A percentile compares a stretch with the other conserved stretches of the same genome.
Conservation (phyloP, 176 grass and related monocot species). For the Musa troglodytarum region DNA sequence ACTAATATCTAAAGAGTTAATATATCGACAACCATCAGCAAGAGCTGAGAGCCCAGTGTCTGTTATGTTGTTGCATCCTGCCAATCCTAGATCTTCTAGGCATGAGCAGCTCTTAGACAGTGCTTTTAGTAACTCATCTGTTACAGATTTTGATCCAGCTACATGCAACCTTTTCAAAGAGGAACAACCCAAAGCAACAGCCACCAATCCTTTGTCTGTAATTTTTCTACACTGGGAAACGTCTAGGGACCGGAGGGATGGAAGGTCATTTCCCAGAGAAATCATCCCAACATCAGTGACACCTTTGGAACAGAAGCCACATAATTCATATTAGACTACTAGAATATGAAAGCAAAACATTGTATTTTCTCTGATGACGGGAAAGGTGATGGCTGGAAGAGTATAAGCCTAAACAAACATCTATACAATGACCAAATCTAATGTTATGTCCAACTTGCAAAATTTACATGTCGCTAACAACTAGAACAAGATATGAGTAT, state of each 20-base stretch:
- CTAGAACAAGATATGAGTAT: not conserved
- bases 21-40: slow-evolving; percentile 44
- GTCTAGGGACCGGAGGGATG: slow-evolving; percentile 51
- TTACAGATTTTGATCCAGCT: slow-evolving; percentile 49
- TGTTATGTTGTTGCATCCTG: slow-evolving; percentile 52
- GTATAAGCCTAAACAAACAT: not conserved
- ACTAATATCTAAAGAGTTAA: slow-evolving; percentile 60
- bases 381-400: not conserved
- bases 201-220: slow-evolving; percentile 55
- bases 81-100: slow-evolving; percentile 53
- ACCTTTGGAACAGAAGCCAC: slow-evolving; percentile 28
- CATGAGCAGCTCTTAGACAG: slow-evolving; percentile 53
- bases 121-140: slow-evolving; percentile 47
- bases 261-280: slow-evolving; percentile 37
- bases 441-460: not conserved
- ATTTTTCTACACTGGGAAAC: slow-evolving; percentile 69
- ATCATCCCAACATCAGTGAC: slow-evolving; percentile 57
- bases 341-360: not conserved
- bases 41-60: slow-evolving; percentile 52
- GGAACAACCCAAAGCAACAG: slow-evolving; percentile 40
- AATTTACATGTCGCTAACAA: not conserved
- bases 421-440: no score
- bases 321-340: slow-evolving; percentile 17
- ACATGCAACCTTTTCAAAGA: slow-evolving; percentile 48
- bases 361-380: not conserved